Percentiles rank a stretch among this genome's conserved stretches.
Conservation (phyloP, 1,284 basidiomycete genomes). For the Mrakiaceae sp. region DNA sequence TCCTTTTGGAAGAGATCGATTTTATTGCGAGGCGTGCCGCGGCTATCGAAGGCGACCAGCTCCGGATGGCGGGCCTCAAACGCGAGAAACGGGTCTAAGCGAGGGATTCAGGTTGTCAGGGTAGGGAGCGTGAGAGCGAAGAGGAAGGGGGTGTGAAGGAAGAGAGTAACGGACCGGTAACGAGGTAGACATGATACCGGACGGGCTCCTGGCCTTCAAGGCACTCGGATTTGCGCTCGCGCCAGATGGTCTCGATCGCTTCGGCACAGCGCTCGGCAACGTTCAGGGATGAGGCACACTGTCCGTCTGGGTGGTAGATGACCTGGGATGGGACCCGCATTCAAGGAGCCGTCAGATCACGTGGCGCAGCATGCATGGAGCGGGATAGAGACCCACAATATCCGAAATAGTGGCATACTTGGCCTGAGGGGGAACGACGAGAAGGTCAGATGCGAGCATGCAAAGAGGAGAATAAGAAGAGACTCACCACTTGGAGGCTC, state of each 20-base stretch:
- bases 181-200: conserved; percentile 74
- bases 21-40: conserved; percentile 35
- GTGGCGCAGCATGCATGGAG: too few species aligned
- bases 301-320: conserved; percentile 16
- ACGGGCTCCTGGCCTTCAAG: conserved; percentile 38
- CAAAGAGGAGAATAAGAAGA: neutral
- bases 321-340: neutral
- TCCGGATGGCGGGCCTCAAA: conserved; percentile 41
- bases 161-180: conserved; percentile 45
- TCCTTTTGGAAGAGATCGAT: conserved; percentile 50
- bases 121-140: neutral
- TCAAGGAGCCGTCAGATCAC: neutral
- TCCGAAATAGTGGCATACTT: conserved; percentile 84
- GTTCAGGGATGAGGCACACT: conserved; percentile 9
- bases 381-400: conserved; percentile 34
- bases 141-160: conserved; percentile 5
- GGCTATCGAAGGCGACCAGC: conserved; percentile 42
- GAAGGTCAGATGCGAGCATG: neutral
- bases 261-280: conserved; percentile 38
- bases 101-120: neutral
- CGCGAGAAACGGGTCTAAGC: conserved; percentile 42
- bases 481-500: conserved; percentile 6
- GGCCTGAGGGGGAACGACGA: conserved; percentile 35
- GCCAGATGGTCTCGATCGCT: conserved; percentile 47
- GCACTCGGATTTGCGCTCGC: conserved; percentile 34